Evolutionary conservation across 345 rosid genomes (phyloP).

Genomic region (Rhizophora mangle): DNA sequence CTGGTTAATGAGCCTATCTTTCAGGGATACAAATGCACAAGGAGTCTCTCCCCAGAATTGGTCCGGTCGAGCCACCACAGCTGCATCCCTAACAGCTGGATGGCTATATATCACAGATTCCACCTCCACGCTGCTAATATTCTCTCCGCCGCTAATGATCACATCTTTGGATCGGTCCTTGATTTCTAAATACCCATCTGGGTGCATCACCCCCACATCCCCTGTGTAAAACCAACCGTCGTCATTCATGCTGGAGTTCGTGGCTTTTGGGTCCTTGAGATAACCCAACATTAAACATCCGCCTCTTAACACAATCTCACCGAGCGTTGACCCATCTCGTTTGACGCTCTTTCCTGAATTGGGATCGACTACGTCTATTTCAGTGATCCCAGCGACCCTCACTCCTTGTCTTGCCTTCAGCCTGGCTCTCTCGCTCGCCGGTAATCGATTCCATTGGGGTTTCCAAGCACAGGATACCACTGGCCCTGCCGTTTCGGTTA

Average conservation of each 20-base stretch:
- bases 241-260: slow-evolving; percentile 14
- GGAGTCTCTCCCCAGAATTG: slow-evolving; percentile 30
- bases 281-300: slow-evolving; percentile 23
- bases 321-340: slow-evolving; percentile 18
- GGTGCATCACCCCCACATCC: slow-evolving; percentile 25
- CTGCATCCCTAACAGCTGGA: slow-evolving; percentile 25
- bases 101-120: slow-evolving; percentile 17
- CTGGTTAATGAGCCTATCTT: not conserved
- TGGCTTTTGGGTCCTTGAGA: slow-evolving; percentile 11
- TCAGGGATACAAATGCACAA: slow-evolving; percentile 26
- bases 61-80: slow-evolving; percentile 27
- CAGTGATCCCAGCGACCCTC: slow-evolving; percentile 5
- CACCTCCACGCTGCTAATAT: slow-evolving; percentile 26
- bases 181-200: slow-evolving; percentile 27
- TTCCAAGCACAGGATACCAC: slow-evolving; percentile 25
- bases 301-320: slow-evolving; percentile 22
- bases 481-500: slow-evolving; percentile 19
- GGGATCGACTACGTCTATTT: slow-evolving; percentile 11
- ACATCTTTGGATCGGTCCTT: slow-evolving; percentile 29
- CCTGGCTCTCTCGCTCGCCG: slow-evolving; percentile 14
- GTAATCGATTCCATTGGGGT: slow-evolving; percentile 16
- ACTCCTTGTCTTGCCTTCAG: slow-evolving; percentile 32
- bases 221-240: slow-evolving; percentile 29
- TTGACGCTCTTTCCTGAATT: slow-evolving; percentile 13
- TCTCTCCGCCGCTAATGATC: slow-evolving; percentile 33